Evolutionary conservation across 192 early-diverging fungal species (phyloP).

Genomic region (Bifiguratus adelaidae): DNA sequence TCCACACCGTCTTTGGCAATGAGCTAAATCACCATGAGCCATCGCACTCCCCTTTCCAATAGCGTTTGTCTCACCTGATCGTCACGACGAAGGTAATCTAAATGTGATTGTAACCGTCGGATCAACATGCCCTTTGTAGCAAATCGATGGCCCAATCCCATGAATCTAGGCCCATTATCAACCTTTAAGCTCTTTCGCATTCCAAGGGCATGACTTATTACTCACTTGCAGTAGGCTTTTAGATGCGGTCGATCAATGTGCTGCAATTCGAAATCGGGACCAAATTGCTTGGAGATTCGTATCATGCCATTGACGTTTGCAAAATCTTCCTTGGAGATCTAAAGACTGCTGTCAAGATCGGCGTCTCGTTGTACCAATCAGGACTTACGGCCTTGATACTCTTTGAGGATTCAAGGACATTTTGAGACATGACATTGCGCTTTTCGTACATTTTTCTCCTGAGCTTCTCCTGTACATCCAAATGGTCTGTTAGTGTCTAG

Average conservation of each 20-base stretch:
- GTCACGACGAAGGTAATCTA: slow-evolving; percentile 29
- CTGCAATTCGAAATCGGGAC: slow-evolving; percentile 25
- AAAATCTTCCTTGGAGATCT: slow-evolving; percentile 28
- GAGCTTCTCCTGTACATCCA: slow-evolving; percentile 30
- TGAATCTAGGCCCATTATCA: slow-evolving; percentile 33
- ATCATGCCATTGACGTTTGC: slow-evolving; percentile 21
- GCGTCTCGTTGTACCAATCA: no score
- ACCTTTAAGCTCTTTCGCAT: no score
- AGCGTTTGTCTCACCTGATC: slow-evolving; percentile 13
- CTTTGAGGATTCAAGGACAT: slow-evolving; percentile 24
- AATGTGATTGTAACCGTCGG: slow-evolving; percentile 24
- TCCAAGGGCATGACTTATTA: not conserved
- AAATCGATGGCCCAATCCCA: slow-evolving; percentile 27
- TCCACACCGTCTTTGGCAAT: slow-evolving; percentile 30
- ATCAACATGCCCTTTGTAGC: slow-evolving; percentile 33
- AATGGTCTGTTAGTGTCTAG: no score
- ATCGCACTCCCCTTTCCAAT: not conserved
- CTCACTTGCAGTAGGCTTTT: slow-evolving; percentile 32
- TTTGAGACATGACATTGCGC: slow-evolving; percentile 28
- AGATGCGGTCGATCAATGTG: slow-evolving; percentile 34
- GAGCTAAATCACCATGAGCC: slow-evolving; percentile 6
- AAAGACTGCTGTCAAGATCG: no score
- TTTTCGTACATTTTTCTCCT: slow-evolving; percentile 32
- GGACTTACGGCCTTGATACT: slow-evolving; percentile 22
- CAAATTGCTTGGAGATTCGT: slow-evolving; percentile 25